Evolutionary conservation across 306 rosid species (phyloP), one percentile per base, ranked within the genome.

Genomic region (Vigna hirtella): DNA sequence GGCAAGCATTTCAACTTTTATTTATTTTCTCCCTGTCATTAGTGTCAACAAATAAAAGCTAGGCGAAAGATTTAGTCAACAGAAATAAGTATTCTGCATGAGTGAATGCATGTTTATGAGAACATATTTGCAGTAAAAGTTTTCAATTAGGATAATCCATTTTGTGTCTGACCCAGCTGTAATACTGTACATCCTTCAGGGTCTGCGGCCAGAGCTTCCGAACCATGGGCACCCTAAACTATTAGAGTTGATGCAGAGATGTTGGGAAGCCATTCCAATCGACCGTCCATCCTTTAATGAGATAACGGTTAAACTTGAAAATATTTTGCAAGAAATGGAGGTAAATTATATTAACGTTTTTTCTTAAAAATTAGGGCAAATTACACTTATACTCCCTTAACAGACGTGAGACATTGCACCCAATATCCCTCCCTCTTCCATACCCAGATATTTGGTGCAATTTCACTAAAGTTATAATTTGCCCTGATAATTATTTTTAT

Each of bases 201-300:
- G 99, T 70, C 77, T 93, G 76, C 90, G 99, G 30, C 99, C 98
- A 14, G 97, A 91, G 71, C 90, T 96, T 82, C 99, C 99, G 4
- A 84, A 70, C 64, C 53, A 90, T 20, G 91, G 91, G 53, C 94
- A 93, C 79, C 97, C 96, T 16, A 91, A 87, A 77, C 81, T 96
- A 49, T 56, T 88, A 79, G 93, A 90, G 65, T 68, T 96, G 77
- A 96, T 96, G 99, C 93, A 87, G 83, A 88, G 87, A 83, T 96
- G 97, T 81, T 96, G 99, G 99, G 97, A 91, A 84, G 91, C 86
- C 13, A 85, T 77, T 86, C 99, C 99, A 13, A 55, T 73, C 74
- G 80, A 77, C 40, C 91, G 99, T 43, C 99, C 99, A 61, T 72
- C 90, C 66, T 96, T 96, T 81, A 52, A 83, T 4, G 96, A 88